phyloP scores from a whole-genome alignment of 2,329 filamentous ascomycete genomes.

The Colletotrichum tamarilloi region DNA sequence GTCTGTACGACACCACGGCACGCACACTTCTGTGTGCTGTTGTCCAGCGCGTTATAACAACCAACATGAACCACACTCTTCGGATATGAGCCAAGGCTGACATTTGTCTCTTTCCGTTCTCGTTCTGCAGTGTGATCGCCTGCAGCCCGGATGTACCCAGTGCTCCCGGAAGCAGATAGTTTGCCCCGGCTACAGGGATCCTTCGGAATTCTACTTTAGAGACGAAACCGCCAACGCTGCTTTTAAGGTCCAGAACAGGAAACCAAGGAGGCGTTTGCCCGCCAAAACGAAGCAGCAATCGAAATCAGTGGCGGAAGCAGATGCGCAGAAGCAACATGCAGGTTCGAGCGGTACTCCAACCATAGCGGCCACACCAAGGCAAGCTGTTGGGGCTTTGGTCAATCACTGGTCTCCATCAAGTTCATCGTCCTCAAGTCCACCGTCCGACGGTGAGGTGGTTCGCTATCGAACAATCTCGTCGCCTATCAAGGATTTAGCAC shows the following conservation, averaged over 20 bases:
- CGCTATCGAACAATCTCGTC: conserved; percentile 22
- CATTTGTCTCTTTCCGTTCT: not conserved
- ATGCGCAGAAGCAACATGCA: not conserved
- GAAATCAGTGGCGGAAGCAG: not conserved
- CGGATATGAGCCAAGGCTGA: conserved; percentile 14
- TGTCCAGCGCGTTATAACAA: not conserved
- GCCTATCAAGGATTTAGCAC: conserved; percentile 29
- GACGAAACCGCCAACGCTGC: conserved; percentile 41
- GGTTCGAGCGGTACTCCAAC: conserved; percentile 1
- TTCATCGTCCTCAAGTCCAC: conserved; percentile 6
- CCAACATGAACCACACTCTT: not conserved
- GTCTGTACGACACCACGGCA: not conserved
- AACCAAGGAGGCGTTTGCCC: conserved; percentile 21
- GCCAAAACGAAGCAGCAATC: not conserved
- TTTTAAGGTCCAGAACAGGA: conserved; percentile 33
- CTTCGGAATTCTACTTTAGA: conserved; percentile 39
- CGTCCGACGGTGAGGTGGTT: not conserved
- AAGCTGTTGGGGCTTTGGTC: not conserved
- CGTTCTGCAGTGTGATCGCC: conserved; percentile 40
- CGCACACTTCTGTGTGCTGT: not conserved
- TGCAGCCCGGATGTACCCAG: conserved; percentile 40
- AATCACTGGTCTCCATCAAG: not conserved
- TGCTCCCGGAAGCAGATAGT: conserved; percentile 41
- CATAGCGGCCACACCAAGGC: not conserved
- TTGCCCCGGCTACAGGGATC: conserved; percentile 42